Evolutionary conservation across 2,329 filamentous ascomycete genomes (phyloP).

Genomic region (Verticillium nonalfalfae): DNA sequence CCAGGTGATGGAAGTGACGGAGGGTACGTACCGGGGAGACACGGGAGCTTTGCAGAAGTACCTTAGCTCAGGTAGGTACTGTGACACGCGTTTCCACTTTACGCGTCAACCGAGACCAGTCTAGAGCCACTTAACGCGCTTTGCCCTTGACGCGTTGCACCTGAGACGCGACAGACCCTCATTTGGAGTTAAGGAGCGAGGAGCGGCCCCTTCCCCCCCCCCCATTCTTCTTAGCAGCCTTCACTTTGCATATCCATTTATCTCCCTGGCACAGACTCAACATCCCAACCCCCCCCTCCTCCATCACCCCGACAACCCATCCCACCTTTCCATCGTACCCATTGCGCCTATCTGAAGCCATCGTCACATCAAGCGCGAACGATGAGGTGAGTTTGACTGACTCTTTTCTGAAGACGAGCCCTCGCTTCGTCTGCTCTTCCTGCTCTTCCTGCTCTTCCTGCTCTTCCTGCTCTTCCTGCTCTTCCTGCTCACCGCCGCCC

Average conservation of each 20-base stretch:
- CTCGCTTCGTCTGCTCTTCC: not conserved
- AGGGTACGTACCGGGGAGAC: not conserved
- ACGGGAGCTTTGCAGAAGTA: not conserved
- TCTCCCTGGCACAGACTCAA: not conserved
- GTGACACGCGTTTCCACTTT: slow-evolving; percentile 10
- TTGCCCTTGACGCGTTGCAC: slow-evolving; percentile 7
- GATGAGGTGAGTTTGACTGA: slow-evolving; percentile 23
- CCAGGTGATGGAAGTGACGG: not conserved
- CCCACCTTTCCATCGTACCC: not conserved
- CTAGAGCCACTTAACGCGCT: slow-evolving; percentile 39
- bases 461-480: no score
- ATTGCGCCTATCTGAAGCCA: not conserved
- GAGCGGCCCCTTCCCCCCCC: slow-evolving; percentile 5
- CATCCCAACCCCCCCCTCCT: slow-evolving; percentile 2
- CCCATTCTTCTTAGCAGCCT: slow-evolving; percentile 1
- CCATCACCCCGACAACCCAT: not conserved
- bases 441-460: no score
- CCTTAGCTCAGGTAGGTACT: no score
- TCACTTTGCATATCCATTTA: not conserved
- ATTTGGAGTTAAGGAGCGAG: not conserved
- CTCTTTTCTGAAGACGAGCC: no score
- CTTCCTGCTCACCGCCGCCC: slow-evolving; percentile 6
- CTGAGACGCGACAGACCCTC: slow-evolving; percentile 7
- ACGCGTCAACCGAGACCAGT: slow-evolving; percentile 18
- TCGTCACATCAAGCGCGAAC: slow-evolving; percentile 2